Evolutionary conservation across 2,329 filamentous ascomycete species (phyloP), one percentile per base, ranked within the genome.

Genomic region (Aspergillus phoenicis): DNA sequence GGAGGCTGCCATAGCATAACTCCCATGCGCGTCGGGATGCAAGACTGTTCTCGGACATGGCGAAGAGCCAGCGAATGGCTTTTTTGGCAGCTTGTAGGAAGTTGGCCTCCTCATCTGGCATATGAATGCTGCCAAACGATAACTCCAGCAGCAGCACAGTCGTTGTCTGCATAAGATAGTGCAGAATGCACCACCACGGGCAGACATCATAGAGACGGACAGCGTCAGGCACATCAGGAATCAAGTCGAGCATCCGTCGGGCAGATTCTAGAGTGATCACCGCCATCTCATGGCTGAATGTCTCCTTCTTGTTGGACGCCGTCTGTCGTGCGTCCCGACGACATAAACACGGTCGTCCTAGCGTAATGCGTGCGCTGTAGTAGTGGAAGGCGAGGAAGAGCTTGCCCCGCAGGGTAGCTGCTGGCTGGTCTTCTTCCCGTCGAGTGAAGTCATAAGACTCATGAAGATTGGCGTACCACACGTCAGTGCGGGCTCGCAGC

Each of bases 311-410:
- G 28, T 56, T 47, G 67, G 17, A 65, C 70, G 52, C 39, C 33
- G 63, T 67, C 53, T 66, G 66, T 17, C 70, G 70, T 36, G 76
- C 71, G 54, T 80, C 78, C 24, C 77, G 73, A 17, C 78, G 75
- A 62, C 79, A 81, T n/a, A 81, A 74, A 63, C 78, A 81, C 4
- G 80, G 80, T 15, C 80, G 77, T 49, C 79, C 76, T 6, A 81
- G 70, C 17, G 77, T 78, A 58, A 79, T 78, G 22, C 75, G 75
- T 20, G 75, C 72, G 58, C 79, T 80, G 60, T 81, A 78, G 67
- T 77, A 81, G 52, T 76, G 72, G 53, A 81, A 77, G 3, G 77
- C 79, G 17, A 81, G 68, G 24, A 71, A 71, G 52, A 81, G 68
- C 51, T 79, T 79, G 52, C 65, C 67, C 48, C 78, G 74, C 17